Evolutionary conservation across 1,284 basidiomycete species (phyloP).

Genomic region (Leccinum solheimii): DNA sequence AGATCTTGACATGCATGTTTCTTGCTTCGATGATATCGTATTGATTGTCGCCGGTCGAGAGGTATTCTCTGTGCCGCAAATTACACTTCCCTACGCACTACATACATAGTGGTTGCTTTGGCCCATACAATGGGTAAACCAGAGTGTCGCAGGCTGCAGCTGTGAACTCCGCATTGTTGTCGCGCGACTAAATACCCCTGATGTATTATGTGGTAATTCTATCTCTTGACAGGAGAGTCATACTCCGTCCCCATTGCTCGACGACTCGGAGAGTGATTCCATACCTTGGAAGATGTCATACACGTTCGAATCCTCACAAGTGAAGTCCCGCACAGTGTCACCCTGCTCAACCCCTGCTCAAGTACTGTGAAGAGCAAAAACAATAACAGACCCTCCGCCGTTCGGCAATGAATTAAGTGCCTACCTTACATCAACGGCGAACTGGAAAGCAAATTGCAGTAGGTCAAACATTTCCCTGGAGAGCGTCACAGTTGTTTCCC

Average conservation of each 20-base stretch:
- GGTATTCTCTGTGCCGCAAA: too few relatives aligned
- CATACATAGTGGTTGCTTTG: too few relatives aligned
- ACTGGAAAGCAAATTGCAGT: not conserved
- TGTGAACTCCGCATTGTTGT: too few relatives aligned
- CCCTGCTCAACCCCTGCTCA: not conserved
- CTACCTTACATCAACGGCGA: conserved; percentile 1
- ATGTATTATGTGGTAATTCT: not conserved
- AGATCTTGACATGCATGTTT: not conserved
- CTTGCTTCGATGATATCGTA: not conserved
- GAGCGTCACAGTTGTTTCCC: conserved; percentile 2
- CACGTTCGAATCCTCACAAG: not conserved
- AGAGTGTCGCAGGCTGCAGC: not conserved
- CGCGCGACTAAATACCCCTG: too few relatives aligned
- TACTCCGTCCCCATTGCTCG: not conserved
- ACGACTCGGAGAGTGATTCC: not conserved
- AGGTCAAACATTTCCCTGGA: not conserved
- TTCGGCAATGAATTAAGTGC: not conserved
- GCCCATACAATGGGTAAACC: not conserved
- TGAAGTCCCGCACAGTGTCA: not conserved
- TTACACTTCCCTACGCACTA: too few relatives aligned
- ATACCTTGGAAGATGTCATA: not conserved
- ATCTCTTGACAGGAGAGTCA: not conserved
- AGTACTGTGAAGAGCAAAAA: conserved; percentile 1
- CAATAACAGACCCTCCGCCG: not conserved
- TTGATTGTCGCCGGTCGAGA: not conserved